These are phyloP conservation scores for Teratosphaeria gauchensis DNA, from an alignment of 2,329 filamentous ascomycete genomes.

Conservation along the genomic window DNA sequence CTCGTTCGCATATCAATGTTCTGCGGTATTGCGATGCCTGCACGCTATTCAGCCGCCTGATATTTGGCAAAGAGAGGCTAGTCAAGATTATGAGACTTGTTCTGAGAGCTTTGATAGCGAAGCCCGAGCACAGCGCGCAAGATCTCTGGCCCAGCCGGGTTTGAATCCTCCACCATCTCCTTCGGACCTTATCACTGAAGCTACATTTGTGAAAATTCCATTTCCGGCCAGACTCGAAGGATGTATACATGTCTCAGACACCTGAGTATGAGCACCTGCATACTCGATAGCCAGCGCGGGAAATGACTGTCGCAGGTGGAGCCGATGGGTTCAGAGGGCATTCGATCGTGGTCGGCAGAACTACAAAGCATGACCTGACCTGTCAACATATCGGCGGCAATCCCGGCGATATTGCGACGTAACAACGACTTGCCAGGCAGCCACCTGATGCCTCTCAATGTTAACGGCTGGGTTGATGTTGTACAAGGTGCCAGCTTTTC, in stretches of 20 bases:
- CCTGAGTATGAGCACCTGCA: background rate
- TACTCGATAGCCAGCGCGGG: background rate
- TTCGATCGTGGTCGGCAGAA: background rate
- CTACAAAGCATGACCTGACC: background rate
- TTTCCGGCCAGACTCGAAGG: background rate
- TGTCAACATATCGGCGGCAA: background rate
- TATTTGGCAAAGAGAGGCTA: background rate
- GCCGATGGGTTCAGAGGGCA: background rate
- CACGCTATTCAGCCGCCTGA: background rate
- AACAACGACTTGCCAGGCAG: background rate
- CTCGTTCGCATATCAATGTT: background rate
- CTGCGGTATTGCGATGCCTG: background rate
- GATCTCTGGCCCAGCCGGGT: no score
- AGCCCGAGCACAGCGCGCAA: background rate
- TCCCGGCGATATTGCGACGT: background rate
- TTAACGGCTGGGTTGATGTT: background rate
- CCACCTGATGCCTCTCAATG: background rate
- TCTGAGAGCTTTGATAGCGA: no score
- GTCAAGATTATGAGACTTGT: no score
- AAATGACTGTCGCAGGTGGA: background rate
- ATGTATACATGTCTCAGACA: background rate
- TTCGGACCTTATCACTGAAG: no score
- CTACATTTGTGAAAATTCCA: background rate
- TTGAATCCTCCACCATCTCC: no score
- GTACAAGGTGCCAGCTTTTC: background rate